Conservation (phyloP, 2,329 filamentous ascomycete species). For the Penicillium occitanis region DNA sequence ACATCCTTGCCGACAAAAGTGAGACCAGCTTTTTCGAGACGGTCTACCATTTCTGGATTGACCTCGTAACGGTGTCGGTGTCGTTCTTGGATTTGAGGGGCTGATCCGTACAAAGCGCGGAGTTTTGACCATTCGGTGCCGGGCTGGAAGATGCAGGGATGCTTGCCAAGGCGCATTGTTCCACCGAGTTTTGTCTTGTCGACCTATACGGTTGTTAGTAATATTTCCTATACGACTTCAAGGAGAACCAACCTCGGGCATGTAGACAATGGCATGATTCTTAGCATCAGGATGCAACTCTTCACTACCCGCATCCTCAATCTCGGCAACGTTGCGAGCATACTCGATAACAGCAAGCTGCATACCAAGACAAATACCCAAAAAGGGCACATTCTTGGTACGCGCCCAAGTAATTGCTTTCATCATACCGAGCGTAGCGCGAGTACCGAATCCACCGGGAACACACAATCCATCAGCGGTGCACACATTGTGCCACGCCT, state of each 20-base stretch:
- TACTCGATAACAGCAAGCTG: constrained; percentile 91
- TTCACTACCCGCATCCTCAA: constrained; percentile 14
- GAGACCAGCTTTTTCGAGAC: constrained; percentile 67
- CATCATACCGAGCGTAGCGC: constrained; percentile 90
- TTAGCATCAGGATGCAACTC: constrained; percentile 12
- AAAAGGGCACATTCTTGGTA: constrained; percentile 74
- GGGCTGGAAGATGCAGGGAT: constrained; percentile 71
- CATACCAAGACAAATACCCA: constrained; percentile 90
- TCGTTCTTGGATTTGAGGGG: constrained; percentile 61
- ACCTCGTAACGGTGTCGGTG: constrained; percentile 91
- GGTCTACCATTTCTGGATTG: constrained; percentile 73
- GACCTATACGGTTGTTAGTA: constrained; percentile 38
- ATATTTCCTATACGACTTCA: neutral
- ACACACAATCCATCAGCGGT: constrained; percentile 54
- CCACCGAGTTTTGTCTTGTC: constrained; percentile 75
- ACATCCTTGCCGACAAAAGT: constrained; percentile 78
- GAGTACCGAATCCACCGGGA: constrained; percentile 75
- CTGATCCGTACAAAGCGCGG: constrained; percentile 67
- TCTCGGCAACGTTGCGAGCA: constrained; percentile 54
- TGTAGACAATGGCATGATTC: constrained; percentile 77
- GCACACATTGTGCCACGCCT: constrained; percentile 53
- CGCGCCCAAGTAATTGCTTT: constrained; percentile 82
- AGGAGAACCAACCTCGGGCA: constrained; percentile 65
- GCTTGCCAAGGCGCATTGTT: constrained; percentile 80
- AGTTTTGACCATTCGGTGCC: constrained; percentile 76